Evolutionary conservation across 441 rosid genomes (phyloP).

Genomic region (Pelargonium australe): DNA sequence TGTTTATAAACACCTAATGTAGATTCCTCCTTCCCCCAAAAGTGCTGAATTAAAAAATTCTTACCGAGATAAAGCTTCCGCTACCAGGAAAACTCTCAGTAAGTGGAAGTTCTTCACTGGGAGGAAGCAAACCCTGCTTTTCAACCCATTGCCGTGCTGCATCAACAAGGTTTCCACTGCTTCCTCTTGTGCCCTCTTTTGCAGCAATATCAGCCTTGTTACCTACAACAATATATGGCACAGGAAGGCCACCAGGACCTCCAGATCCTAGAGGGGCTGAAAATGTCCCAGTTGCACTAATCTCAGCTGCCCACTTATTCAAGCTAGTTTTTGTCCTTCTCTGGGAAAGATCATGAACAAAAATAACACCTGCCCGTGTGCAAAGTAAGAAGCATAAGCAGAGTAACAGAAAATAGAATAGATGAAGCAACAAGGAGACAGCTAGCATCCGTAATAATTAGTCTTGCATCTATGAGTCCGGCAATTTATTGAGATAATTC

Average conservation of each 20-base stretch:
- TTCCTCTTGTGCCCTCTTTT: constrained; percentile 85
- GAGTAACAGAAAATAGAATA: neutral
- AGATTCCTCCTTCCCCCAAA: neutral
- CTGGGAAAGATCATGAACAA: constrained; percentile 95
- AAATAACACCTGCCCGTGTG: constrained; percentile 69
- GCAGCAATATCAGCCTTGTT: constrained; percentile 92
- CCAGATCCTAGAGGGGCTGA: constrained; percentile 89
- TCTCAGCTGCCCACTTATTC: constrained; percentile 92
- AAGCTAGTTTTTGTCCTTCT: constrained; percentile 91
- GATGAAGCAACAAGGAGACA: neutral
- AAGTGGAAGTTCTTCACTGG: constrained; percentile 91
- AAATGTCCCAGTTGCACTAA: constrained; percentile 82
- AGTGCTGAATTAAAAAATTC: constrained; percentile 18
- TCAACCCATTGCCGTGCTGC: constrained; percentile 99
- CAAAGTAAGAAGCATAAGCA: constrained; percentile 4
- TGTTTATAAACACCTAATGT: neutral
- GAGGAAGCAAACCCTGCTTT: constrained; percentile 92
- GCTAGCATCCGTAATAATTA: neutral
- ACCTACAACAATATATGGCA: constrained; percentile 81
- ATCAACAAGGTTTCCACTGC: constrained; percentile 96
- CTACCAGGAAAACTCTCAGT: constrained; percentile 91
- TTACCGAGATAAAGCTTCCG: constrained; percentile 63
- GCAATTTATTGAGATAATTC: constrained; percentile 3
- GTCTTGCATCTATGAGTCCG: neutral
- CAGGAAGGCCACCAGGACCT: constrained; percentile 95